phyloP scores from a whole-genome alignment of 306 rosid genomes.

The Luffa aegyptiaca region DNA sequence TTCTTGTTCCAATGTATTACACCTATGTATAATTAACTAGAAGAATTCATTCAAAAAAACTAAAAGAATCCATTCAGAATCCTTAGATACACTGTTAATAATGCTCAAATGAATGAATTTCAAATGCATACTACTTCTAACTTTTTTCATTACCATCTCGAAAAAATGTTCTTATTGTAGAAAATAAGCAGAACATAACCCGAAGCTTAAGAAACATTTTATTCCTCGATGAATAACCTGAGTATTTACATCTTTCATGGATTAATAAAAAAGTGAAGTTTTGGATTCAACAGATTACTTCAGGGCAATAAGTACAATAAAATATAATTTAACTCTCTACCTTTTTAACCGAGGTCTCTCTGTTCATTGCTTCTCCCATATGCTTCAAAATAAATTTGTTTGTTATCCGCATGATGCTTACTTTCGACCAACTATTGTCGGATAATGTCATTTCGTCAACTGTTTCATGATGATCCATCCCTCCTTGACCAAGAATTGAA shows the following conservation, averaged over 20 bases:
- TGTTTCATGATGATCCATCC: conserved; percentile 24
- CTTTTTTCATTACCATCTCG: neutral
- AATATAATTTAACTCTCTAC: conserved; percentile 21
- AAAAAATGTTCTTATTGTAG: neutral
- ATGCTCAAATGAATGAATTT: neutral
- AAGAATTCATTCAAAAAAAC: neutral
- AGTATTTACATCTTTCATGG: neutral
- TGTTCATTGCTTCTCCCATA: conserved; percentile 70
- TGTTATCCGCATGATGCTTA: conserved; percentile 37
- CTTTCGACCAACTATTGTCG: conserved; percentile 47
- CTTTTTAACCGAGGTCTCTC: conserved; percentile 45
- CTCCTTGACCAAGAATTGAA: conserved; percentile 30
- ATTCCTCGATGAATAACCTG: neutral
- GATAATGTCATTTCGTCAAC: conserved; percentile 12
- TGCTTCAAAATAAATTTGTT: conserved; percentile 72
- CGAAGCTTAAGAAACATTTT: neutral
- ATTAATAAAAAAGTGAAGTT: neutral
- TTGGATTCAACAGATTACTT: neutral
- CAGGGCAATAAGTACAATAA: neutral
- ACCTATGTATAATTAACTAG: neutral
- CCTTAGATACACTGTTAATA: neutral
- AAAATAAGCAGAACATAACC: neutral
- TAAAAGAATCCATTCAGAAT: neutral
- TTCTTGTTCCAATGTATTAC: neutral
- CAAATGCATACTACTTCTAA: neutral